phyloP scores from a whole-genome alignment of 768 basidiomycete genomes.

The Auricularia sp. region DNA sequence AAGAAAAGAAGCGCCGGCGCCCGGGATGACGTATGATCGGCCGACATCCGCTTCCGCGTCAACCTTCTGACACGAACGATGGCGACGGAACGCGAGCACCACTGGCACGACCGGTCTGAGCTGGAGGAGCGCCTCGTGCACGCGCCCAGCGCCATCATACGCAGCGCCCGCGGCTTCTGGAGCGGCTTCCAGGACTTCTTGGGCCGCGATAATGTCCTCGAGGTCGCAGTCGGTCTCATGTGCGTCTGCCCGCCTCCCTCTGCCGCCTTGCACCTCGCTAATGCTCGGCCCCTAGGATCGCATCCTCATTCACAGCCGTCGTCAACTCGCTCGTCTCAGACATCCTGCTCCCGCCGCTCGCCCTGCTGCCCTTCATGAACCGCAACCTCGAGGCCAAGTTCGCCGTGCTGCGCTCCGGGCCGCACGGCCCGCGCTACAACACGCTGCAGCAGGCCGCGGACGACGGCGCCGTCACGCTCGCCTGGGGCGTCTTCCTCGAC shows the following conservation, averaged over 20 bases:
- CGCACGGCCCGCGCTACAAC: constrained; percentile 28
- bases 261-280: background rate
- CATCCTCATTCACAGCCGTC: constrained; percentile 30
- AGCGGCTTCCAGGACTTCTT: background rate
- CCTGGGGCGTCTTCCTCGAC: constrained; percentile 28
- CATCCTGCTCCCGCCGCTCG: constrained; percentile 31
- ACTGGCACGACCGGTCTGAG: background rate
- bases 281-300: constrained; percentile 13
- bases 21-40: too few species aligned
- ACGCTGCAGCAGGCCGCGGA: constrained; percentile 34
- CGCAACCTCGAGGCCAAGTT: constrained; percentile 37
- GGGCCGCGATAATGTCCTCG: constrained; percentile 33
- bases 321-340: constrained; percentile 37
- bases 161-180: background rate
- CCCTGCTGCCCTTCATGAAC: constrained; percentile 35
- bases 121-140: background rate
- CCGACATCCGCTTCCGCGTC: too few species aligned
- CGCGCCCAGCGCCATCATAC: constrained; percentile 1
- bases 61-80: too few species aligned
- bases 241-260: background rate
- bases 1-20: too few species aligned
- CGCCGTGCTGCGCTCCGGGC: constrained; percentile 26
- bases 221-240: constrained; percentile 38
- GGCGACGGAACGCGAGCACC: background rate
- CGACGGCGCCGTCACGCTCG: constrained; percentile 36